Base-by-base conservation (phyloP, 192 early-diverging fungal genomes). In the Backusella macrospora region DNA sequence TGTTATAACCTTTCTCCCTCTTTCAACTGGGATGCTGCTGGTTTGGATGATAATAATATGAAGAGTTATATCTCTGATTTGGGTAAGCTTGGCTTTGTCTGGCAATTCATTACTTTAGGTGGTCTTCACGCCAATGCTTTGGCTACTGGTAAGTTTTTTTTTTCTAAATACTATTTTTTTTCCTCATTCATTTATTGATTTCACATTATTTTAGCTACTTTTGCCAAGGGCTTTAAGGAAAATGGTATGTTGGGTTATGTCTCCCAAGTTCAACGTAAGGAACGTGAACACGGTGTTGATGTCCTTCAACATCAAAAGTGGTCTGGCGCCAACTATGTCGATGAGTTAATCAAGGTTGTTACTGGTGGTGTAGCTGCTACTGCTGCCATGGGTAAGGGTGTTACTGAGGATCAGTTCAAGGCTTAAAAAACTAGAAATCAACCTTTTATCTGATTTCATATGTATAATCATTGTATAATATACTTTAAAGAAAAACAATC, bases 51-150 rank as follows among this genome's bases (percentile, higher is more conserved):
- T 80, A 82, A 88, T 40, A 91, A 96, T 79, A 97, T 99, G 87
- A 83, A 90, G 63, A 83, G 83, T 73, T 99, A 92, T 79, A 90
- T 98, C 66, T 79, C 81, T 26, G 88, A 94, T 64, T 88, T 99
- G 52, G 96, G 94, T 70, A 89, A 90, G 74, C 89, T 98, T 15
- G 96, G 97, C 39, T 99, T 99, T 84, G 88, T 86, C 52, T 99
- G 96, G 96, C 96, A 99, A 83, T 99, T 99, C 83, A 98, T 97
- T 78, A 99, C 97, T 16, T 85, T 99, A 26, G 96, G 90, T 79
- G 97, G 97, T 81, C 92, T 97, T 85, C 96, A 97, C 78, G 93
- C 93, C 73, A 93, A 95, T 76, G 95, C 96, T 4, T 85, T 99
- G 38, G 93, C 92, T 12, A 86, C 90, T 46, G 93, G 93, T 73